Conservation (phyloP, 495 filamentous ascomycete genomes). For the Talaromyces stipitatus region DNA sequence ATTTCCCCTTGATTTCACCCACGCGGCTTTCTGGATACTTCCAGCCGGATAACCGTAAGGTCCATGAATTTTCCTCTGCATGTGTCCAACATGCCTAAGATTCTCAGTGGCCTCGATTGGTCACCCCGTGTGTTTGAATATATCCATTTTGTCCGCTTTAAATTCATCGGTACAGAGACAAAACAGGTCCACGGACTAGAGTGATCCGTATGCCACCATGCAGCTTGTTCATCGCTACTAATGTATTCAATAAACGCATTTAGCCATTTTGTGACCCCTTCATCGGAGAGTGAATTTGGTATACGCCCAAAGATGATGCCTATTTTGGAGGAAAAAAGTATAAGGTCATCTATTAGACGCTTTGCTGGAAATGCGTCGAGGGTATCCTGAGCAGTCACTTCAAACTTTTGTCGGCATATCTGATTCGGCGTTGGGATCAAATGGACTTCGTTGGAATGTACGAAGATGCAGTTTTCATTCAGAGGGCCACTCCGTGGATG, state of each 20-base stretch:
- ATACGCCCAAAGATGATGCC: constrained; percentile 3
- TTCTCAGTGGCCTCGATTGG: neutral
- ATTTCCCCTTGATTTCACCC: neutral
- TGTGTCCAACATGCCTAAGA: neutral
- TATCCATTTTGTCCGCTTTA: neutral
- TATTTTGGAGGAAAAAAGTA: neutral
- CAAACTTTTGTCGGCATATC: neutral
- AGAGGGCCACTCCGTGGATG: neutral
- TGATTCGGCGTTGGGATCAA: neutral
- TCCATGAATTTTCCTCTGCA: neutral
- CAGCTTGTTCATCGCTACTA: neutral
- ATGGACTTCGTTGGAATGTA: neutral
- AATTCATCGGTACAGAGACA: neutral
- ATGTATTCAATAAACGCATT: neutral
- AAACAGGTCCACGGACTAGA: neutral
- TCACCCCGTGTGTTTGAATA: neutral
- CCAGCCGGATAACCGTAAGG: neutral
- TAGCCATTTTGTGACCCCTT: neutral
- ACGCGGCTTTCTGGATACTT: neutral
- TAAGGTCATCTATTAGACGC: neutral
- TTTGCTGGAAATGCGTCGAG: neutral
- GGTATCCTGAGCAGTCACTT: neutral
- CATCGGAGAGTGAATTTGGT: neutral
- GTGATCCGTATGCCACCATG: constrained; percentile 3
- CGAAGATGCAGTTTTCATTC: neutral